A percentile compares a stretch with the other conserved stretches of the same genome.
Evolutionary conservation across 2,329 filamentous ascomycete genomes (phyloP).

Genomic region (Ascochyta fabae): DNA sequence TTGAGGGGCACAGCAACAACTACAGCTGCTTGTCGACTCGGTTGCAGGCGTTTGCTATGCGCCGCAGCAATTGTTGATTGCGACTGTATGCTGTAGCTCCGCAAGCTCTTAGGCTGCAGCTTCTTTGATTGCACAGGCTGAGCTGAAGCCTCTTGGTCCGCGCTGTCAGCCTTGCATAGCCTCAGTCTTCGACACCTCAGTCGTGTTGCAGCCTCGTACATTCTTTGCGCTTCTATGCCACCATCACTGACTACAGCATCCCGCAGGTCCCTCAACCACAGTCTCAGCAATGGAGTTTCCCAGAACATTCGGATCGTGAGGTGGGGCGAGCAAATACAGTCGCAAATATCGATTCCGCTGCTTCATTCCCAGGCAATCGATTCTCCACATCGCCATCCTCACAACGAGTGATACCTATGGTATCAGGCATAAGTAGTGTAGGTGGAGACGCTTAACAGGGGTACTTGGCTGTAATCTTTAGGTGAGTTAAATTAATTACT

Average conservation of each 20-base stretch:
- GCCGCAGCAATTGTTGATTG: neutral
- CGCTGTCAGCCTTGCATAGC: constrained; percentile 20
- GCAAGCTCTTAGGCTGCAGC: constrained; percentile 1
- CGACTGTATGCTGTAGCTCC: neutral
- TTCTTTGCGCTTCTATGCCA: constrained; percentile 14
- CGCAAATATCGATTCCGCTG: neutral
- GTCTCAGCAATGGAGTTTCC: too few relatives aligned
- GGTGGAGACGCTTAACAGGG: too few relatives aligned
- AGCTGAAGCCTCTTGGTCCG: neutral
- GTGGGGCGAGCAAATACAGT: too few relatives aligned
- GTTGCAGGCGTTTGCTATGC: neutral
- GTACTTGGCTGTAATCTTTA: too few relatives aligned
- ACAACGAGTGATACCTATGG: neutral
- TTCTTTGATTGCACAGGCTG: neutral
- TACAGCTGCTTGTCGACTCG: neutral
- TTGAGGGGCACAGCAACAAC: constrained; percentile 11
- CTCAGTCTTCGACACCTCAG: constrained; percentile 10
- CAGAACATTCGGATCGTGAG: neutral
- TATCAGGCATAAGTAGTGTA: too few relatives aligned
- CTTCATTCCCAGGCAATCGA: neutral
- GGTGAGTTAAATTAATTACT: too few relatives aligned
- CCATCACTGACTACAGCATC: neutral
- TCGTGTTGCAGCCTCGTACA: constrained; percentile 12
- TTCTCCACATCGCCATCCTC: neutral
- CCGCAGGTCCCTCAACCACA: neutral